Evolutionary conservation across 768 basidiomycete species (phyloP).

Genomic region (Pleurotus tuber-regium): DNA sequence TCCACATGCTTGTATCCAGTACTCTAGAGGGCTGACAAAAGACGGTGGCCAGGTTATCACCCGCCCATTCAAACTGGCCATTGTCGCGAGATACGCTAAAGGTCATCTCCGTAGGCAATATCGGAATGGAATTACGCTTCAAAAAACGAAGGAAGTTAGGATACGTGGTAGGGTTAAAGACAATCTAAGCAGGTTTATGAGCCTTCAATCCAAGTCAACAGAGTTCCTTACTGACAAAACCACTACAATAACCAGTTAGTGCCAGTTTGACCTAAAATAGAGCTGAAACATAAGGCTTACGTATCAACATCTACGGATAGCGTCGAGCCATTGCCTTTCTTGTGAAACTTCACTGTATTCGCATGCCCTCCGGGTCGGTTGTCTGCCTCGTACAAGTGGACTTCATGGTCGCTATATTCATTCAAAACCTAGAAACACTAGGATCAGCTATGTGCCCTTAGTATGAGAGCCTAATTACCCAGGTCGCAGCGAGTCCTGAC

Average conservation of each 20-base stretch:
- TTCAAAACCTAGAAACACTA: slow-evolving; percentile 56
- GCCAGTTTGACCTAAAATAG: not conserved
- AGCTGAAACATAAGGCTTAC: slow-evolving; percentile 36
- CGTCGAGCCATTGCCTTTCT: slow-evolving; percentile 31
- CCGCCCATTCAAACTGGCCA: slow-evolving; percentile 77
- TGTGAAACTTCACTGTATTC: slow-evolving; percentile 60
- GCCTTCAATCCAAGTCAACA: no score
- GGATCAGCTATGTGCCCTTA: not conserved
- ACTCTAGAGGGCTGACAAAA: slow-evolving; percentile 68
- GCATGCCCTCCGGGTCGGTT: slow-evolving; percentile 72
- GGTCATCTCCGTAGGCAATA: slow-evolving; percentile 69
- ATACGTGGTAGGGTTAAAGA: slow-evolving; percentile 74
- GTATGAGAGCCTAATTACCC: slow-evolving; percentile 39
- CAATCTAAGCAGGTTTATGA: slow-evolving; percentile 45
- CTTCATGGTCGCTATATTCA: slow-evolving; percentile 70
- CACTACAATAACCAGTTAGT: slow-evolving; percentile 30
- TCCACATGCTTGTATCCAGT: slow-evolving; percentile 65
- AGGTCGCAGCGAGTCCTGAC: slow-evolving; percentile 75
- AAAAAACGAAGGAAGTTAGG: slow-evolving; percentile 79
- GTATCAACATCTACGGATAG: slow-evolving; percentile 73
- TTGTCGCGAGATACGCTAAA: slow-evolving; percentile 72
- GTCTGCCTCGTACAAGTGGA: slow-evolving; percentile 73
- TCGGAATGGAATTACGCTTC: slow-evolving; percentile 42
- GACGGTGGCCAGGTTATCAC: slow-evolving; percentile 54
- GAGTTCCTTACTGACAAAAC: slow-evolving; percentile 44